Percentiles rank a stretch among this genome's conserved stretches.
Conservation (phyloP, 2,329 filamentous ascomycete species). For the Daldinia eschscholtzii region DNA sequence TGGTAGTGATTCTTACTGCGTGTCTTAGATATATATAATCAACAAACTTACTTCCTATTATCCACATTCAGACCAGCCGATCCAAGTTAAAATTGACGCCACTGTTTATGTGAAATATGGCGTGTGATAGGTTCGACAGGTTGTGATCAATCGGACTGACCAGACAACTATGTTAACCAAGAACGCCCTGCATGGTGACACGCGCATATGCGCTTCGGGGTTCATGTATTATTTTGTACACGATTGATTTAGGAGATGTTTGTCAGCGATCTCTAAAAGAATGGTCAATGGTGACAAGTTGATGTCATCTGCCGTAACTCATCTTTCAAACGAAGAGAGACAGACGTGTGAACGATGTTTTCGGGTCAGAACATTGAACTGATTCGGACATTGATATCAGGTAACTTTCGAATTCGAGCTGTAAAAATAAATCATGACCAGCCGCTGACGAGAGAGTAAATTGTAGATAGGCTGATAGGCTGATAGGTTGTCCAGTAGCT, state of each 20-base stretch:
- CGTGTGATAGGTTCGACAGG: constrained; percentile 28
- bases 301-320: constrained; percentile 1
- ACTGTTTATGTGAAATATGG: constrained; percentile 23
- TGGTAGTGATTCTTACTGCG: constrained; percentile 14
- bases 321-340: background rate
- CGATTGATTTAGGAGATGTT: constrained; percentile 16
- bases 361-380: background rate
- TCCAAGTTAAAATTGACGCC: constrained; percentile 28
- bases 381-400: no score
- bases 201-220: constrained; percentile 23
- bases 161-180: constrained; percentile 8
- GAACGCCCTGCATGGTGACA: constrained; percentile 32
- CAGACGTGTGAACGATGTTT: background rate
- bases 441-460: constrained; percentile 26
- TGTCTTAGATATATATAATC: constrained; percentile 23
- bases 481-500: background rate
- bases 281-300: background rate
- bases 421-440: constrained; percentile 5
- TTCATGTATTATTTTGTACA: constrained; percentile 19
- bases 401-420: background rate
- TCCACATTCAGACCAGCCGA: constrained; percentile 17
- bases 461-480: background rate
- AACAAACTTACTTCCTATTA: constrained; percentile 6
- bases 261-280: background rate
- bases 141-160: constrained; percentile 25